Percentiles rank a stretch among this genome's conserved stretches.
Evolutionary conservation across 2,329 filamentous ascomycete genomes (phyloP).

Genomic region (Ophiocordyceps polyrhachis-furcata): DNA sequence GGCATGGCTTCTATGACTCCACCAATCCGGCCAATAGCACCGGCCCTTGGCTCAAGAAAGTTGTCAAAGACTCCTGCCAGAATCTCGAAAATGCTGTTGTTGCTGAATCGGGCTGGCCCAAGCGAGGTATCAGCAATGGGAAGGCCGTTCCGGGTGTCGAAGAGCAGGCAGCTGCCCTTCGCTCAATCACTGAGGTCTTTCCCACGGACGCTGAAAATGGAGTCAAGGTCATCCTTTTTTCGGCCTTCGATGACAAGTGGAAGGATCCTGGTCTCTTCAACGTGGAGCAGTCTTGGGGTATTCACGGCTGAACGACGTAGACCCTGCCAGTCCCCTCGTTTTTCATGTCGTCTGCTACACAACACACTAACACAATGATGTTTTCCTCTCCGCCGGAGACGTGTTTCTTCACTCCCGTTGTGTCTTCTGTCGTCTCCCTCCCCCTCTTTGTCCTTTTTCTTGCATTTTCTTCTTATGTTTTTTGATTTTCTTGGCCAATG

Average conservation of each 20-base stretch:
- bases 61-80: constrained; percentile 25
- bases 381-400: neutral
- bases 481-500: neutral
- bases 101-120: constrained; percentile 76
- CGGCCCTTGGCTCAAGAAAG: constrained; percentile 45
- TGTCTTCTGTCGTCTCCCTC: neutral
- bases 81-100: constrained; percentile 46
- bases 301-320: constrained; percentile 12
- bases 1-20: constrained; percentile 67
- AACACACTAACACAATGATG: neutral
- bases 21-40: constrained; percentile 39
- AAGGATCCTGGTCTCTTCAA: constrained; percentile 49
- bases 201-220: constrained; percentile 15
- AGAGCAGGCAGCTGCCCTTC: constrained; percentile 48
- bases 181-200: constrained; percentile 44
- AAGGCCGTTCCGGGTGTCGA: constrained; percentile 46
- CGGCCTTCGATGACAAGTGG: constrained; percentile 65
- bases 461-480: neutral
- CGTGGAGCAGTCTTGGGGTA: constrained; percentile 64
- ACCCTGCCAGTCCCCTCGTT: neutral
- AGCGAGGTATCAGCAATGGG: constrained; percentile 45
- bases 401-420: neutral
- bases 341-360: neutral
- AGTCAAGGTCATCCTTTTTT: constrained; percentile 49
- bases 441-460: neutral